Base-by-base conservation (phyloP, 257 asterid species). In the Nicotiana paniculata region DNA sequence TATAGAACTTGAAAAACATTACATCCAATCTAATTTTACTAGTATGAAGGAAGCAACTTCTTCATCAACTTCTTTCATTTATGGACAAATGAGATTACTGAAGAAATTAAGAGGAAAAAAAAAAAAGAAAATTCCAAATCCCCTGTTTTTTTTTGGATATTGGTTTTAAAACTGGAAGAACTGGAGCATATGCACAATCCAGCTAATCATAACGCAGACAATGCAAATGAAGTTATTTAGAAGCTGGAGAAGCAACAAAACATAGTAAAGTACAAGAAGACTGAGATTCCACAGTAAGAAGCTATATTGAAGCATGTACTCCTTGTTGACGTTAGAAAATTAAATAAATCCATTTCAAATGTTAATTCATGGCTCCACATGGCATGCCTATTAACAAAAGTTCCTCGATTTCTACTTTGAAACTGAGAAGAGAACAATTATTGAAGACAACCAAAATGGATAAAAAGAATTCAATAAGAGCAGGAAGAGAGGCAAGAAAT, bases 201-300 rank as follows among this genome's bases (percentile, higher is more conserved):
- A 18, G 24, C 39, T 46, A 70, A 70, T 63, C 32, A 62, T n/a
- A 21, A 79, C 32, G 48, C 21, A 33, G 18, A 24, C 33, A 39
- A 37, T 70, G 37, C 12, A 43, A 37, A 69, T 4, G 21, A 43
- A 43, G 59, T 33, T 70, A 21, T 43, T n/a, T 43, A 43, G 55
- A 70, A 70, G 12, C 58, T n/a, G 30, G 78, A 70, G 59, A 70
- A 70, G 77, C 57, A 70, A 70, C 59, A 58, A 21, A 70, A 70
- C 59, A 70, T 3, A 43, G 58, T 70, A n/a, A 70, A 70, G 58
- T 3, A 21, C 77, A 18, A 37, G 77, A 37, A 69, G 43, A 69
- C 4, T 37, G 77, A 37, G 55, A 18, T 39, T 69, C 77, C 77
- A 69, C 2, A 37, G 32, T 69, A 69, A 39, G 7, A n/a, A 37